These are phyloP conservation scores for Acanthamoeba lenticulata DNA, from an alignment of 208 protist species.

Conservation along the genomic window DNA sequence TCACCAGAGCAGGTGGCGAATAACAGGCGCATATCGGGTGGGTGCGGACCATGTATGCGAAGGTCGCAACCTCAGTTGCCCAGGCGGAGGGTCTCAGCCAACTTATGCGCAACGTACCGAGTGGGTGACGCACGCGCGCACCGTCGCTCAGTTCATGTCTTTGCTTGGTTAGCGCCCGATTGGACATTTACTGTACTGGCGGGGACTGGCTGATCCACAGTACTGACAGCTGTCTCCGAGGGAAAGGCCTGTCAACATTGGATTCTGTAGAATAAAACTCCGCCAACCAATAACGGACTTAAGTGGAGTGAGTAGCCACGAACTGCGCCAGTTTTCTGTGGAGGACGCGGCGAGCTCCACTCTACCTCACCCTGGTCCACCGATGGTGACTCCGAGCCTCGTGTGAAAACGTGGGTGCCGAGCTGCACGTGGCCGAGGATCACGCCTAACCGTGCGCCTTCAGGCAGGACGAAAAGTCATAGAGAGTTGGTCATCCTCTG, in stretches of 20 bases:
- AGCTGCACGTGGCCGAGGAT: neutral
- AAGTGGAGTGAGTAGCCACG: neutral
- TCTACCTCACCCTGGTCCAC: neutral
- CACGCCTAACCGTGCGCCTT: neutral
- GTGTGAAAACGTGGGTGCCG: neutral
- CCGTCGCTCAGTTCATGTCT: too few relatives aligned
- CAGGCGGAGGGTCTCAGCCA: too few relatives aligned
- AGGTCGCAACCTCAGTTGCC: too few relatives aligned
- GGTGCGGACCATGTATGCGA: too few relatives aligned
- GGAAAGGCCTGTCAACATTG: neutral
- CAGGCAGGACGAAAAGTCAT: neutral
- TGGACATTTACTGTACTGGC: too few relatives aligned
- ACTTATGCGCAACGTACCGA: too few relatives aligned
- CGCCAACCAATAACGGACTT: neutral
- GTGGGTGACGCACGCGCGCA: too few relatives aligned
- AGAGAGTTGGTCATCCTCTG: conserved; percentile 20
- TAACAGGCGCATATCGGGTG: too few relatives aligned
- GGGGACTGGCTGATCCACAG: too few relatives aligned
- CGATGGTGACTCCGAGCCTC: neutral
- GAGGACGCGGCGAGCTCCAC: neutral
- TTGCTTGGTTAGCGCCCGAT: too few relatives aligned
- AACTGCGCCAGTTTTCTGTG: conserved; percentile 19
- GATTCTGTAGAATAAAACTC: neutral
- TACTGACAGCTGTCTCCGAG: too few relatives aligned
- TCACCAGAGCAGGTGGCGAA: too few relatives aligned